Evolutionary conservation across 306 rosid species (phyloP), one percentile per base, ranked within the genome.

Genomic region (Cyclanthera cordifolia): DNA sequence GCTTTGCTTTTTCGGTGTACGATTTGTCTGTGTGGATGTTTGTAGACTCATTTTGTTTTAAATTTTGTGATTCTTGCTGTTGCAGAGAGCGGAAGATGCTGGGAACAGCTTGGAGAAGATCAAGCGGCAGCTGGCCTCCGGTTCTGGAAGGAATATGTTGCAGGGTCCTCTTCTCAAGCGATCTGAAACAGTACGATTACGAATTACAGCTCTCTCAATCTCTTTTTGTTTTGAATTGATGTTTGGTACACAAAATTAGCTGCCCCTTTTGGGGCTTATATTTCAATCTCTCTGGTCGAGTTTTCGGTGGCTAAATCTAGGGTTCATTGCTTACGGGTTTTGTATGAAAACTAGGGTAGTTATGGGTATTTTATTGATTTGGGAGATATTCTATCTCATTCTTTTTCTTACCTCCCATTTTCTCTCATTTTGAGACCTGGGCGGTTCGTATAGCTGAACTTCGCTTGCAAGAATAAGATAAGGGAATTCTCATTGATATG

Each of bases 161-260:
- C 99, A 94, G 70, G 99, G 97, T 17, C 97, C 99, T 52, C 99
- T 94, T 76, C 99, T 90, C 58, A 94, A 94, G 86, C 91, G 96
- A 87, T 94, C 99, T 51, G 97, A 94, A 82, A 90, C 97, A 12
- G 99, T 94, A 86, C 68, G 67, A 71, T 71, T 30, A 14, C 13
- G 10, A 10, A 54, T 20, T 49, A 25, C 68, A 60, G 24, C 59
- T 55, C 72, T 0, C 2, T 53, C n/a, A 41, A 57, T 19, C 49
- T 46, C 73, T 53, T 24, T n/a, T 76, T 58, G 49, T 48, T 70
- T 71, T 14, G 15, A 8, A 34, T 32, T 9, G 51, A 66, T 24
- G 32, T 37, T 58, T 20, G 5, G 19, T 41, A 24, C 72, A n/a
- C 56, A 19, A 53, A 66, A 21, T 27, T 37, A 41, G 67, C 25